phyloP scores from a whole-genome alignment of 1,284 basidiomycete genomes.

The Ceratobasidium sp. region DNA sequence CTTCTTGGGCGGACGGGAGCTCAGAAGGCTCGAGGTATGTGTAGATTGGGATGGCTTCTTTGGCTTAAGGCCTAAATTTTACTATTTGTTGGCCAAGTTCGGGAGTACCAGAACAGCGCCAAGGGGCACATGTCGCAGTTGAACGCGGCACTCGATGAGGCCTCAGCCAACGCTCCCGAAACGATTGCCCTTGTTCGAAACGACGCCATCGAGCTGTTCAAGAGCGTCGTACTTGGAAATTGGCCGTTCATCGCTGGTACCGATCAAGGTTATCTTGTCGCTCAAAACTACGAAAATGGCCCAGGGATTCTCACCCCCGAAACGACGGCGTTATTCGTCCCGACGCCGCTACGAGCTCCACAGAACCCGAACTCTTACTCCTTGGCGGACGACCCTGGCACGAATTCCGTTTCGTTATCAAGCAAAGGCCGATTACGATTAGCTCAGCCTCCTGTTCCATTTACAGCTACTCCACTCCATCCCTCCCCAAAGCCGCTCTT shows the following conservation, averaged over 20 bases:
- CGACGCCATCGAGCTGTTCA: constrained; percentile 23
- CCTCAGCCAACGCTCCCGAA: not conserved
- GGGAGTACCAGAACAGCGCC: not conserved
- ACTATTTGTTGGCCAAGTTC: not conserved
- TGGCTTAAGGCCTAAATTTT: not conserved
- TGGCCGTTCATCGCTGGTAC: constrained; percentile 33
- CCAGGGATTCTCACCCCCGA: not conserved
- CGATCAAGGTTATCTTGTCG: not conserved
- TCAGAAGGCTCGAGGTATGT: no score
- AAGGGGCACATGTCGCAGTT: not conserved
- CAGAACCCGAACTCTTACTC: not conserved
- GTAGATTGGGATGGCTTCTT: no score
- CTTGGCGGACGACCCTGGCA: not conserved
- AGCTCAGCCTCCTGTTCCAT: not conserved
- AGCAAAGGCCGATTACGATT: no score
- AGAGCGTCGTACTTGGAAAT: constrained; percentile 28
- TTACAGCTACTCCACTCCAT: constrained; percentile 21
- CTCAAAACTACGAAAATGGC: no score
- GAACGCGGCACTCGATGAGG: not conserved
- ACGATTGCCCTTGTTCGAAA: not conserved
- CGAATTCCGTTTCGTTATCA: no score
- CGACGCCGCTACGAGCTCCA: not conserved
- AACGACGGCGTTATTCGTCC: not conserved
- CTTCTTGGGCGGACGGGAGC: not conserved
- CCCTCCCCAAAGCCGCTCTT: constrained; percentile 28